phyloP scores from a whole-genome alignment of 2,329 filamentous ascomycete species.

The Sclerotinia minor region DNA sequence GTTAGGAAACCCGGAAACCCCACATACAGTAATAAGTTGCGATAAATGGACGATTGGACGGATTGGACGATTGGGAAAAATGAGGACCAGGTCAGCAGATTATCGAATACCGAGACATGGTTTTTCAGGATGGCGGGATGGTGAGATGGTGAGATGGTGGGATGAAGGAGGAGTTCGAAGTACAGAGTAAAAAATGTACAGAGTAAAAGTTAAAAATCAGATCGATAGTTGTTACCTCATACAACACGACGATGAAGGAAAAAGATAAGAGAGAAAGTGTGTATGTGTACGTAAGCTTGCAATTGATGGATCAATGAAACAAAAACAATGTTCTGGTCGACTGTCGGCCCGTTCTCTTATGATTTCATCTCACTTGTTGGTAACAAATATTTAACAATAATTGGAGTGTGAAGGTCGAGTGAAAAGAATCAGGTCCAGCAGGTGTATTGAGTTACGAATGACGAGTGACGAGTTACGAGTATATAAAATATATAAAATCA shows the following conservation, averaged over 20 bases:
- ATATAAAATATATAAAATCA: not conserved
- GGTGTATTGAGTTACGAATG: too few relatives aligned
- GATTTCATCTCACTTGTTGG: not conserved
- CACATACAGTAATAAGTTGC: constrained; percentile 19
- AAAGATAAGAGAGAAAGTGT: not conserved
- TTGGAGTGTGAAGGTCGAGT: not conserved
- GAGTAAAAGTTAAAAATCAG: not conserved
- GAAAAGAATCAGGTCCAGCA: too few relatives aligned
- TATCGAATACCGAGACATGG: constrained; percentile 9
- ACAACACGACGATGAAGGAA: not conserved
- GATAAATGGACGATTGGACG: constrained; percentile 10
- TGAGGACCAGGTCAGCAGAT: constrained; percentile 12
- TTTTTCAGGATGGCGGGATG: not conserved
- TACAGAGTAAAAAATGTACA: too few relatives aligned
- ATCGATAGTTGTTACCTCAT: not conserved
- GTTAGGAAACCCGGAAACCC: constrained; percentile 9
- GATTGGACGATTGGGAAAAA: constrained; percentile 13
- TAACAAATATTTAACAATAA: too few relatives aligned
- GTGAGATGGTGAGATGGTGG: constrained; percentile 3
- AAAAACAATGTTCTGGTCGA: not conserved
- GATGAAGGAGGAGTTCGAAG: not conserved
- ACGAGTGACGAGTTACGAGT: too few relatives aligned
- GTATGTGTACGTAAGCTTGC: not conserved
- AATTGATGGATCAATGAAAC: not conserved
- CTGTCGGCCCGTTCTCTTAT: not conserved